A percentile compares a stretch with the other conserved stretches of the same genome.
These are phyloP conservation scores for Wickerhamiella occidentalis DNA, from an alignment of 805 yeast species.

Conservation along the genomic window DNA sequence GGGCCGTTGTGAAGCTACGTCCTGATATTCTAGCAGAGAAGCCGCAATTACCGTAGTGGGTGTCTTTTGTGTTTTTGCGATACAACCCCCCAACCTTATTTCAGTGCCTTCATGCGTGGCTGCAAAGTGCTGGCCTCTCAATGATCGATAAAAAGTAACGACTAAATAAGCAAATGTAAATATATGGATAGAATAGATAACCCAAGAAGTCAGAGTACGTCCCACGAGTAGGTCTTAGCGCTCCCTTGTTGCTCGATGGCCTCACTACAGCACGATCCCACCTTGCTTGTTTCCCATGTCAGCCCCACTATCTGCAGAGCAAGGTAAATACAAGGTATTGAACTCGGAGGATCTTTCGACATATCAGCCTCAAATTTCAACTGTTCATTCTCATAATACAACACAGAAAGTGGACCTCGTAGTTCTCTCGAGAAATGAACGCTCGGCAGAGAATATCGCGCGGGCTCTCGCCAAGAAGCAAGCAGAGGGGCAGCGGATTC, in stretches of 20 bases:
- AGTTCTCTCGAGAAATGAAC: neutral
- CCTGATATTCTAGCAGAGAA: constrained; percentile 18
- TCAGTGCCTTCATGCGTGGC: too few relatives aligned
- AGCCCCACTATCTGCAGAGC: constrained; percentile 3
- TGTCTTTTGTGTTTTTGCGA: too few relatives aligned
- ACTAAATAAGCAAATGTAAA: too few relatives aligned
- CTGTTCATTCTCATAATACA: neutral
- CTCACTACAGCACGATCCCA: neutral
- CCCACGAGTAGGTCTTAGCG: too few relatives aligned
- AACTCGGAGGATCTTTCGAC: neutral
- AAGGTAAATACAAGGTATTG: neutral
- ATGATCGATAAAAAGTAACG: too few relatives aligned
- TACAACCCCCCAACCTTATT: too few relatives aligned
- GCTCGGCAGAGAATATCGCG: neutral
- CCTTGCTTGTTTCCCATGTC: neutral
- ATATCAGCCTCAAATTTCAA: neutral
- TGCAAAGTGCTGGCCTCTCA: too few relatives aligned
- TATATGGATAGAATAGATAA: too few relatives aligned
- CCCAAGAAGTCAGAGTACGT: too few relatives aligned
- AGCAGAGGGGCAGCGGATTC: neutral
- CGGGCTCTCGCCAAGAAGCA: neutral
- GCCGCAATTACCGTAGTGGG: too few relatives aligned
- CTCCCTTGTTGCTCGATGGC: too few relatives aligned
- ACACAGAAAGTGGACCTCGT: neutral
- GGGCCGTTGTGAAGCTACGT: constrained; percentile 32